Evolutionary conservation across 768 basidiomycete species (phyloP).

Genomic region (Cystobasidium tubakii): DNA sequence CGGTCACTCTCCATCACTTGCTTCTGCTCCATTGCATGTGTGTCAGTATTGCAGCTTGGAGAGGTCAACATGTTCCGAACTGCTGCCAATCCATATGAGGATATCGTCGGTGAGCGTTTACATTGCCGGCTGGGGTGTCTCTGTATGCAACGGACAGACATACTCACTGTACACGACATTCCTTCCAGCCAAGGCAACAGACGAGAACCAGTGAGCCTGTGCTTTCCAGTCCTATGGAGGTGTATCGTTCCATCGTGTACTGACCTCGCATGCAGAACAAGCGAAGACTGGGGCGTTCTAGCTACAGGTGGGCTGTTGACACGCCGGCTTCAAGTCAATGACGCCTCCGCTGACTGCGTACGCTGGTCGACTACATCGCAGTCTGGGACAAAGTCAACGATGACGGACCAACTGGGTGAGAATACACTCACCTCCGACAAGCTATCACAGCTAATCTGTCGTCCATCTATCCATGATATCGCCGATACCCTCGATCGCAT

Average conservation of each 20-base stretch:
- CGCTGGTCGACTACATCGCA: constrained; percentile 45
- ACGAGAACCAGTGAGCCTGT: constrained; percentile 66
- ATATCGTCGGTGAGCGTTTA: constrained; percentile 69
- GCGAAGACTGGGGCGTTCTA: constrained; percentile 93
- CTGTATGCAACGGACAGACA: neutral
- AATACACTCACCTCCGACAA: no score
- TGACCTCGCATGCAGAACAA: constrained; percentile 54
- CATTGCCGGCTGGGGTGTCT: neutral
- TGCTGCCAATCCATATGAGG: constrained; percentile 74
- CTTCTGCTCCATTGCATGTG: no score
- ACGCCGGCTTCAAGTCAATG: neutral
- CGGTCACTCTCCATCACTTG: neutral
- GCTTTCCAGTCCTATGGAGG: no score
- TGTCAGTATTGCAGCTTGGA: no score
- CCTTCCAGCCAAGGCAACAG: constrained; percentile 78
- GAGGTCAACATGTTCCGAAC: constrained; percentile 68
- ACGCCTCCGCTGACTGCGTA: constrained; percentile 1
- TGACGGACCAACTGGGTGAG: constrained; percentile 77
- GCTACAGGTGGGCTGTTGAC: constrained; percentile 16
- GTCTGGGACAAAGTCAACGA: constrained; percentile 94
- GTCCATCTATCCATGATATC: neutral
- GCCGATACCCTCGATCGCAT: constrained; percentile 3
- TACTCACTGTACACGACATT: constrained; percentile 2
- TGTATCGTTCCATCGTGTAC: neutral
- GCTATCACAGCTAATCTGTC: neutral